phyloP scores from a whole-genome alignment of 2,329 filamentous ascomycete genomes.

The Mycosphaerelloides madeirae region DNA sequence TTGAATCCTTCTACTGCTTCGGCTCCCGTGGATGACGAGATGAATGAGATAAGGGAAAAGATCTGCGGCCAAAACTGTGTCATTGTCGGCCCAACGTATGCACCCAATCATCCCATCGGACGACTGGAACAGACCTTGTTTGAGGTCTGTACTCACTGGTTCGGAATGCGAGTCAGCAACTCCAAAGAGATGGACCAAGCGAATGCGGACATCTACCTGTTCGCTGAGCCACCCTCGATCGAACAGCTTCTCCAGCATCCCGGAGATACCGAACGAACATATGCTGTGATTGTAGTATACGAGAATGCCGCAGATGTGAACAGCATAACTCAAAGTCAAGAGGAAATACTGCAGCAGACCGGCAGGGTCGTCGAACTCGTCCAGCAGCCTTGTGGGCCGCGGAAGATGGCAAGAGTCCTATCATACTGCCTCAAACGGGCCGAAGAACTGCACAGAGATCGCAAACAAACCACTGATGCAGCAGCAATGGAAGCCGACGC shows the following conservation, averaged over 20 bases:
- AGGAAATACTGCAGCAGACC: slow-evolving; percentile 14
- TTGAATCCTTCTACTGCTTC: slow-evolving; percentile 11
- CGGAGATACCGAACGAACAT: neutral
- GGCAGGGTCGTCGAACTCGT: slow-evolving; percentile 32
- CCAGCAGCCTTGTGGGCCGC: slow-evolving; percentile 36
- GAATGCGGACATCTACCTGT: slow-evolving; percentile 22
- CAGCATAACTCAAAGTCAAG: slow-evolving; percentile 18
- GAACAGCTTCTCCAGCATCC: slow-evolving; percentile 14
- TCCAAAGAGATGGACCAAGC: slow-evolving; percentile 13
- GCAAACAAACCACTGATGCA: too few species aligned
- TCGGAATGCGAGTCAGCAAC: slow-evolving; percentile 19
- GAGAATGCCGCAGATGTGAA: slow-evolving; percentile 32
- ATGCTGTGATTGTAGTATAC: slow-evolving; percentile 34
- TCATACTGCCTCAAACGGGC: slow-evolving; percentile 27
- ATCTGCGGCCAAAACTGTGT: slow-evolving; percentile 19
- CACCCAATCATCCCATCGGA: slow-evolving; percentile 10
- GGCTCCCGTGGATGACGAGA: neutral
- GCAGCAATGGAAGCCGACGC: neutral
- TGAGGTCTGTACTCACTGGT: slow-evolving; percentile 21
- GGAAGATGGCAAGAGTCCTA: slow-evolving; percentile 37
- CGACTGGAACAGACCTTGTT: slow-evolving; percentile 19
- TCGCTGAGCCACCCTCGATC: slow-evolving; percentile 21
- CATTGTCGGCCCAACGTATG: slow-evolving; percentile 8
- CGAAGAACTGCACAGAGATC: slow-evolving; percentile 9
- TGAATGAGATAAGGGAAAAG: slow-evolving; percentile 11